phyloP scores from a whole-genome alignment of 1,284 basidiomycete genomes.

The Tilletiopsis washingtonensis region DNA sequence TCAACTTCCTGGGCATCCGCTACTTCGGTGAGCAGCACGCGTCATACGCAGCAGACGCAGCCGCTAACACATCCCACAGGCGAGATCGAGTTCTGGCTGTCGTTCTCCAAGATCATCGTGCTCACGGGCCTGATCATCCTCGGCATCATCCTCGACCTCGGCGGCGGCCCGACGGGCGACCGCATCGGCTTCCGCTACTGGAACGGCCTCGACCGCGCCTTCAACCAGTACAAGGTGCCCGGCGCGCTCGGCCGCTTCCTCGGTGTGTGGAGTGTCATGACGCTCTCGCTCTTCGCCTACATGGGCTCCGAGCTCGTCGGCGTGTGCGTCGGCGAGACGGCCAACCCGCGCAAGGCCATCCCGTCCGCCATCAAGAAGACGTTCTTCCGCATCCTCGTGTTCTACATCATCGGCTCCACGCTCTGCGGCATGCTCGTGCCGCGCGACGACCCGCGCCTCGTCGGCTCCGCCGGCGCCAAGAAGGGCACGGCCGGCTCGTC shows the following conservation, averaged over 20 bases:
- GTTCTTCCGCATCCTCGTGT: conserved; percentile 62
- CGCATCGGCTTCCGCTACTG: conserved; percentile 19
- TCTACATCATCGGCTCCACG: conserved; percentile 54
- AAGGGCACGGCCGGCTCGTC: conserved; percentile 61
- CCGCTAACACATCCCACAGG: too few species aligned
- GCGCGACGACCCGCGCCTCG: conserved; percentile 57
- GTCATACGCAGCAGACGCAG: too few species aligned
- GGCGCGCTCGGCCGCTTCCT: conserved; percentile 40
- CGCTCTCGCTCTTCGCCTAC: conserved; percentile 54
- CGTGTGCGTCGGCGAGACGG: conserved; percentile 49
- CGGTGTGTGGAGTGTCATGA: conserved; percentile 28
- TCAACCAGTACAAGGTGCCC: conserved; percentile 11
- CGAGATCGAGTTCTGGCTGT: conserved; percentile 56
- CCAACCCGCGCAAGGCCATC: conserved; percentile 21
- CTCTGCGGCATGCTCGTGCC: conserved; percentile 72
- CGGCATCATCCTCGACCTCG: conserved; percentile 7
- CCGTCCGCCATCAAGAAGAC: conserved; percentile 52
- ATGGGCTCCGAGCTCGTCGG: conserved; percentile 57
- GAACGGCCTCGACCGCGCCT: conserved; percentile 11
- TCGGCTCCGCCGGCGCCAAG: conserved; percentile 48
- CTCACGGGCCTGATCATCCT: conserved; percentile 14
- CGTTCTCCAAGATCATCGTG: conserved; percentile 13
- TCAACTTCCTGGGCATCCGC: conserved; percentile 52
- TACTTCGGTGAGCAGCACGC: too few species aligned
- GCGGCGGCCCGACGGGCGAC: conserved; percentile 49